phyloP scores from a whole-genome alignment of 2,329 filamentous ascomycete genomes.

The Onygenales sp. region DNA sequence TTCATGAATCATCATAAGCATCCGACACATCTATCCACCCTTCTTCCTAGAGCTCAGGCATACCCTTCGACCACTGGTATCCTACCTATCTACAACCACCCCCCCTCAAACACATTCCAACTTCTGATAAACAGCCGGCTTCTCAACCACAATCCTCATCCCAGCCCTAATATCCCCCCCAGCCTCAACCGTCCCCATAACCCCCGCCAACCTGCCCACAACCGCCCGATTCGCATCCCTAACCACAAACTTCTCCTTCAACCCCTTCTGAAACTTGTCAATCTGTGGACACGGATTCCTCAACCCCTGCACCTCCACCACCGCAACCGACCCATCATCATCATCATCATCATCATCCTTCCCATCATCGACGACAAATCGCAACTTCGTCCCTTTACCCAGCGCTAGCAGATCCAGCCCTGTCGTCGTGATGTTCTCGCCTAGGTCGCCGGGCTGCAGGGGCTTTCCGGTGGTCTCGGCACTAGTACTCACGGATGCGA shows the following conservation, averaged over 20 bases:
- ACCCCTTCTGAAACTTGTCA: constrained; percentile 10
- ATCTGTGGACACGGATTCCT: constrained; percentile 16
- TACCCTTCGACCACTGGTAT: too few relatives aligned
- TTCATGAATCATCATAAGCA: too few relatives aligned
- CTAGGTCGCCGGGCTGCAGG: constrained; percentile 13
- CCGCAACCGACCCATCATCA: constrained; percentile 1
- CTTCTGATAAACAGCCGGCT: constrained; percentile 6
- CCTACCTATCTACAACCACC: not conserved
- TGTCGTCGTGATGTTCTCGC: constrained; percentile 17
- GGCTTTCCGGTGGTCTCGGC: not conserved
- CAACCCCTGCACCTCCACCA: constrained; percentile 14
- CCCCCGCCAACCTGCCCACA: constrained; percentile 13
- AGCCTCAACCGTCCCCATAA: constrained; percentile 16
- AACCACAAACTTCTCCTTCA: constrained; percentile 13
- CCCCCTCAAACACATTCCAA: constrained; percentile 10
- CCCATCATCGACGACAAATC: constrained; percentile 8
- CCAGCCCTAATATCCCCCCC: constrained; percentile 14
- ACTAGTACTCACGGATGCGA: constrained; percentile 5
- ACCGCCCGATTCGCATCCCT: constrained; percentile 12
- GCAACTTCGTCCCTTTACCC: constrained; percentile 13
- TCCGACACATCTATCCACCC: too few relatives aligned
- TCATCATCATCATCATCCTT: not conserved
- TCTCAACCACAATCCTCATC: constrained; percentile 15
- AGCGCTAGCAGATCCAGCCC: constrained; percentile 13
- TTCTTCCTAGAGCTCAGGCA: too few relatives aligned